phyloP scores from a whole-genome alignment of 1,139 yeast species.

The Wickerhamomyces sp. region DNA sequence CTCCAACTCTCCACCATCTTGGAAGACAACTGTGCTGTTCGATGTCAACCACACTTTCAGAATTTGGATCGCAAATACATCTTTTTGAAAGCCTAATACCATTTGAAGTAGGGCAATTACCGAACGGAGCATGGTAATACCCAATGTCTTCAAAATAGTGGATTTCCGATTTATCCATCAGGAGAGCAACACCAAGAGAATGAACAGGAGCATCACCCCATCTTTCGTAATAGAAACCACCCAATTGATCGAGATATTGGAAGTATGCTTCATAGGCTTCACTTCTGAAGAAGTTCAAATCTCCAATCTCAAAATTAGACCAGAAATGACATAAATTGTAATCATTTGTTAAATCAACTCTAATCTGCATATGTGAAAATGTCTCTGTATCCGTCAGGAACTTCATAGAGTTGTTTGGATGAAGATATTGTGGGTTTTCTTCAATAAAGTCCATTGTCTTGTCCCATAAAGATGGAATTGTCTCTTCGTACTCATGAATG shows the following conservation, averaged over 20 bases:
- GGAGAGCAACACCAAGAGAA: conserved; percentile 63
- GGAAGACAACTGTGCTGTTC: conserved; percentile 67
- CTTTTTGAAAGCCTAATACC: conserved; percentile 50
- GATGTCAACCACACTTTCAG: conserved; percentile 50
- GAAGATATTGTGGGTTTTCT: conserved; percentile 55
- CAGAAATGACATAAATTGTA: conserved; percentile 93
- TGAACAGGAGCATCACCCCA: conserved; percentile 99
- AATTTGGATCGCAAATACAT: conserved; percentile 59
- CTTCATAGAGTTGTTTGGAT: conserved; percentile 61
- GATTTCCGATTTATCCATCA: conserved; percentile 63
- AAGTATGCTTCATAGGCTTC: conserved; percentile 66
- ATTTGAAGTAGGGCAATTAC: conserved; percentile 66
- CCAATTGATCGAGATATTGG: conserved; percentile 59
- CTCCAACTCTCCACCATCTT: conserved; percentile 82
- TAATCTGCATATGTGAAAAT: conserved; percentile 17
- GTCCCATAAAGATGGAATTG: conserved; percentile 82
- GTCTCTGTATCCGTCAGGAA: conserved; percentile 56
- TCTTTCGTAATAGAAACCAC: conserved; percentile 87
- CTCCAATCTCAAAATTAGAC: conserved; percentile 91
- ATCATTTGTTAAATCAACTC: conserved; percentile 36
- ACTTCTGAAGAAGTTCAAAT: conserved; percentile 73
- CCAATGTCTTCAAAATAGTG: conserved; percentile 93
- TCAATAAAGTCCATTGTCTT: conserved; percentile 62
- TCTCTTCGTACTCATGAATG: conserved; percentile 71
- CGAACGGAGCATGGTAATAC: conserved; percentile 77